Evolutionary conservation across 2,329 filamentous ascomycete genomes (phyloP), one percentile per base, ranked within the genome.

Genomic region (Sporothrix globosa): DNA sequence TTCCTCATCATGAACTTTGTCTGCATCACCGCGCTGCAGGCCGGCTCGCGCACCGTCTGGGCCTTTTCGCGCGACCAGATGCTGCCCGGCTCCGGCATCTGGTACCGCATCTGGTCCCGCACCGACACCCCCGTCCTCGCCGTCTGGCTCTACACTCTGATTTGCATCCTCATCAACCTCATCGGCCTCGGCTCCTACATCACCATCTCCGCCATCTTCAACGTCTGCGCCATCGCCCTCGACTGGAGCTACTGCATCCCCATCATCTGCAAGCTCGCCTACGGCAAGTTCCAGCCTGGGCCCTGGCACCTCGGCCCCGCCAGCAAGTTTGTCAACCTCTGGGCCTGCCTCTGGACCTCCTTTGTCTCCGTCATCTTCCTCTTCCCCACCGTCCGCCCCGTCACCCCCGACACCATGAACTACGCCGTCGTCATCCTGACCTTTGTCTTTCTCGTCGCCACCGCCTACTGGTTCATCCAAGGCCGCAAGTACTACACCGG

Each of bases 1-100:
- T 86, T 87, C 75, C 78, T 88, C 73, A 84, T 88, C 75, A 82
- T 87, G 78, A 85, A 87, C 76, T 87, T 87, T 75, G 84, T 87
- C 70, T 86, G 84, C 79, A 86, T 87, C 77, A 86, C 86, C 10
- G 85, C 85, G 67, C 84, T 86, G 69, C 85, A 86, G 76, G 81
- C 85, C 17, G 81, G 84, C 44, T 83, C 80, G 6, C 83, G 85
- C 48, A 86, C 84, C 17, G 80, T 86, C 74, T 87, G 85, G 77
- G 85, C 85, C 70, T 86, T 86, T 74, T 83, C 84, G 6, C 84
- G 85, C 71, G 85, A 87, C 74, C 78, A 81, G 67, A 79, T 85
- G 75, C 74, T 86, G 21, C 84, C 84, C 17, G 79, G 81, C 56
- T 83, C 82, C 11, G 73, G 74, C 46, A 71, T 85, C 60, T 86